Evolutionary conservation across 805 yeast species (phyloP).

Genomic region (Middelhovenomyces tepae): DNA sequence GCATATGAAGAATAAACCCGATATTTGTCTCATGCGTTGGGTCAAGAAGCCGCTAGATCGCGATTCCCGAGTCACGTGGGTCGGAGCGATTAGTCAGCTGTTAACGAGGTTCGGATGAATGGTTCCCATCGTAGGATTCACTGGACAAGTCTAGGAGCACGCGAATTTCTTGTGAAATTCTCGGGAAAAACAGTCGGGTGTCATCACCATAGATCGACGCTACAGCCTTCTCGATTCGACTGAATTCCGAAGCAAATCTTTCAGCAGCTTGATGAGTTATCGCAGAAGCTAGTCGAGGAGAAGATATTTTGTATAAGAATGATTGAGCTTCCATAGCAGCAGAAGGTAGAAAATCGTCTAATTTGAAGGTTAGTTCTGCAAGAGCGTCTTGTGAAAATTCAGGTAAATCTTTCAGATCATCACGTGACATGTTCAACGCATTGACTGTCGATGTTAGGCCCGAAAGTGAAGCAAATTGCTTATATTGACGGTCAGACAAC

Average conservation of each 20-base stretch:
- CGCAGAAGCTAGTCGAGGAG: slow-evolving; percentile 27
- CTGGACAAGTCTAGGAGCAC: slow-evolving; percentile 21
- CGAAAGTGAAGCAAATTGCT: slow-evolving; percentile 16
- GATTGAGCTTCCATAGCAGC: slow-evolving; percentile 25
- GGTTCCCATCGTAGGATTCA: slow-evolving; percentile 6
- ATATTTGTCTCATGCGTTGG: too few relatives aligned
- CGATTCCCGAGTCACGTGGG: neutral
- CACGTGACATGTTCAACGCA: neutral
- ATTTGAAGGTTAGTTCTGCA: slow-evolving; percentile 13
- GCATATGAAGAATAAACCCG: too few relatives aligned
- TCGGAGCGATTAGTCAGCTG: neutral
- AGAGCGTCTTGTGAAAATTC: slow-evolving; percentile 7
- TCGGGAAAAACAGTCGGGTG: slow-evolving; percentile 18
- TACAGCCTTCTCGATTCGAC: slow-evolving; percentile 22
- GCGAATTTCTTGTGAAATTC: slow-evolving; percentile 22
- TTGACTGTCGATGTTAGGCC: slow-evolving; percentile 14
- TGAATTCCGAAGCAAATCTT: slow-evolving; percentile 25
- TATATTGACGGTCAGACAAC: slow-evolving; percentile 22
- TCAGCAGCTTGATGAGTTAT: slow-evolving; percentile 24
- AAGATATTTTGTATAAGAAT: slow-evolving; percentile 22
- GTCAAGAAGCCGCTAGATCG: neutral
- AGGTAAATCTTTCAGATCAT: neutral
- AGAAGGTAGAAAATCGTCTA: slow-evolving; percentile 29
- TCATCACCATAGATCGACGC: slow-evolving; percentile 20
- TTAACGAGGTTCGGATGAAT: neutral